These are phyloP conservation scores for Penstemon davidsonii DNA, from an alignment of 257 asterid genomes.

Conservation along the genomic window DNA sequence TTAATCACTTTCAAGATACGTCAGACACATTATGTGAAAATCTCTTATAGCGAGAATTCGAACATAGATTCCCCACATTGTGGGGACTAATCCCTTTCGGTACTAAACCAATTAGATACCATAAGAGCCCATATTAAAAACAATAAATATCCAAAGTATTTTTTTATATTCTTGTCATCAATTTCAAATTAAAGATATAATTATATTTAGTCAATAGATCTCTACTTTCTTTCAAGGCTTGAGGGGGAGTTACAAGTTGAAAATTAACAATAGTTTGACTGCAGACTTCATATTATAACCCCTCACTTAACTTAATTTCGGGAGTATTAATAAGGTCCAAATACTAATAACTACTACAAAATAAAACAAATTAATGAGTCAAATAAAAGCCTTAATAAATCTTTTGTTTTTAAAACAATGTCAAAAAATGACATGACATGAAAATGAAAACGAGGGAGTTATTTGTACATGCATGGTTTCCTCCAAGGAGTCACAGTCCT, in stretches of 20 bases:
- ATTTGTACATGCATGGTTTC: conserved; percentile 26
- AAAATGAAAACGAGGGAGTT: not conserved
- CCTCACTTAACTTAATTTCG: not conserved
- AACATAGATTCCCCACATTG: too few relatives aligned
- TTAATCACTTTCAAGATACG: too few relatives aligned
- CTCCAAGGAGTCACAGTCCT: conserved; percentile 34
- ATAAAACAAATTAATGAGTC: not conserved
- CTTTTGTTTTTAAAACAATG: too few relatives aligned
- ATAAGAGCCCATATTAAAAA: too few relatives aligned
- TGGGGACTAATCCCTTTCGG: too few relatives aligned
- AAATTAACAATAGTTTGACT: not conserved
- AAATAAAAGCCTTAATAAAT: not conserved
- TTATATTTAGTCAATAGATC: not conserved
- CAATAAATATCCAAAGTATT: too few relatives aligned
- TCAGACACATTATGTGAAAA: too few relatives aligned
- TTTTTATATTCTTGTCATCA: too few relatives aligned
- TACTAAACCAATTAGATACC: too few relatives aligned
- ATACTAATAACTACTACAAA: not conserved
- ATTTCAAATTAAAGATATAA: too few relatives aligned
- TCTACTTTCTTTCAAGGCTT: not conserved
- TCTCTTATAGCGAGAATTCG: too few relatives aligned
- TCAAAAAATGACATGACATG: too few relatives aligned
- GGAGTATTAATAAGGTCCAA: not conserved
- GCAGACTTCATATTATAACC: not conserved
- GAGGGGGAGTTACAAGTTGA: not conserved